A percentile compares a stretch with the other conserved stretches of the same genome.
Evolutionary conservation across 2,329 filamentous ascomycete genomes (phyloP).

Genomic region (Penicillium thymicola): DNA sequence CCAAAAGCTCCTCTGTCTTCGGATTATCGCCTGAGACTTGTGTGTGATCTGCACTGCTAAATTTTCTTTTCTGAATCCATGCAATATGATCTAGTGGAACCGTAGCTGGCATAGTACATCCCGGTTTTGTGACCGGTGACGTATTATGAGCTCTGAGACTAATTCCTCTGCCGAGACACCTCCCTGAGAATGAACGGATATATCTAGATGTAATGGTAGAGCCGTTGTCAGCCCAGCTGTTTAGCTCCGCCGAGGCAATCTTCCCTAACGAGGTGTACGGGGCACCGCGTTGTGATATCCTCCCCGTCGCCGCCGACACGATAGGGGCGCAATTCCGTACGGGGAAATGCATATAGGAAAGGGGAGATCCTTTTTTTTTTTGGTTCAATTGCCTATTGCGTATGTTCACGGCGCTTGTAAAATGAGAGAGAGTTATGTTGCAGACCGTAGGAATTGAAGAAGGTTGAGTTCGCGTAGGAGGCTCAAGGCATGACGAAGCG

Average conservation of each 20-base stretch:
- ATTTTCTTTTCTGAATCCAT: constrained; percentile 10
- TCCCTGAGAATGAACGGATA: neutral
- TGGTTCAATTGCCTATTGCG: neutral
- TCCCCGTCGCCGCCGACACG: constrained; percentile 3
- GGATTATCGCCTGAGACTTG: constrained; percentile 26
- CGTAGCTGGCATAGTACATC: neutral
- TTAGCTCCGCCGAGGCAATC: neutral
- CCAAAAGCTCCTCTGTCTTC: constrained; percentile 34
- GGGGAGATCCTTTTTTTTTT: neutral
- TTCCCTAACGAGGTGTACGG: constrained; percentile 2
- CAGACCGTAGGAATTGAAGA: neutral
- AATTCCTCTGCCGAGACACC: neutral
- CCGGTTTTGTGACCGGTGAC: neutral
- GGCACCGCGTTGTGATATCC: neutral
- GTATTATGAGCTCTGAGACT: neutral
- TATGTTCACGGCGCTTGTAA: neutral
- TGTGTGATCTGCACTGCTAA: constrained; percentile 18
- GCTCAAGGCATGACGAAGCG: constrained; percentile 17
- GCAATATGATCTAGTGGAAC: neutral
- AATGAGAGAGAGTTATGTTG: neutral
- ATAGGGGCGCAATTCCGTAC: constrained; percentile 12
- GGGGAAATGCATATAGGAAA: constrained; percentile 10
- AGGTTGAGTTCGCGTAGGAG: neutral
- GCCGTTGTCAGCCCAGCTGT: neutral
- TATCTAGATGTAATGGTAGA: neutral